Base-by-base conservation (phyloP, 2,329 filamentous ascomycete species). In the Aspergillus novoparasiticus region DNA sequence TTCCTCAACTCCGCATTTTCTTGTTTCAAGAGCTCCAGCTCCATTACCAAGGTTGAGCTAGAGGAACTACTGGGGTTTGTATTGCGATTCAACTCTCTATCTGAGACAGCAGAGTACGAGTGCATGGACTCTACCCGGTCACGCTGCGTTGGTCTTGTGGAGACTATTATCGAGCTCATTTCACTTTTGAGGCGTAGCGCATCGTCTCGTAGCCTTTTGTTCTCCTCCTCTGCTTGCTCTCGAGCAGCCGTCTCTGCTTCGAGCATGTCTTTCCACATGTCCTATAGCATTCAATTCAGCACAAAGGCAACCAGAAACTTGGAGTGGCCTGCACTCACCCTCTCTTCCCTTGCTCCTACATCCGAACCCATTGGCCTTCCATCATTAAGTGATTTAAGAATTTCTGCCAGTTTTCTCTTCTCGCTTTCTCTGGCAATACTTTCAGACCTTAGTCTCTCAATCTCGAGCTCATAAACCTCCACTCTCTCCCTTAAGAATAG, bases 181-280 rank as follows among this genome's bases (percentile, higher is more conserved):
- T 84, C 81, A 57, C 79, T 81, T 66, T 80, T 83, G 48, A 96
- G 77, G 30, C 90, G 89, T 71, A 92, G 90, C 4, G 96, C 81
- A 73, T 99, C 94, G 61, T 97, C 93, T 8, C 92, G 88, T 19
- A 98, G 85, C 70, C 86, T 89, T 68, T 89, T 89, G 69, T 94
- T 94, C 68, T 98, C 94, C 48, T 96, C 92, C 69, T 98, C 94
- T 0, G 91, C 88, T 77, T 97, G 92, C 77, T 97, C 94, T 62
- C 94, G 88, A 34, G 93, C 88, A 4, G 90, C 90, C 2, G 92
- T 95, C 78, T 99, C 95, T 68, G 95, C 92, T 73, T 97, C 93
- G 30, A 97, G 86, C 65, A 98, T 87, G 71, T 97, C 94, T 76
- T 96, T 97, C 90, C 93, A 97, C 77, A 97, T 94, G 66, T 96